Evolutionary conservation across 139 green algal genomes (phyloP).

Genomic region (Eudorina sp.): DNA sequence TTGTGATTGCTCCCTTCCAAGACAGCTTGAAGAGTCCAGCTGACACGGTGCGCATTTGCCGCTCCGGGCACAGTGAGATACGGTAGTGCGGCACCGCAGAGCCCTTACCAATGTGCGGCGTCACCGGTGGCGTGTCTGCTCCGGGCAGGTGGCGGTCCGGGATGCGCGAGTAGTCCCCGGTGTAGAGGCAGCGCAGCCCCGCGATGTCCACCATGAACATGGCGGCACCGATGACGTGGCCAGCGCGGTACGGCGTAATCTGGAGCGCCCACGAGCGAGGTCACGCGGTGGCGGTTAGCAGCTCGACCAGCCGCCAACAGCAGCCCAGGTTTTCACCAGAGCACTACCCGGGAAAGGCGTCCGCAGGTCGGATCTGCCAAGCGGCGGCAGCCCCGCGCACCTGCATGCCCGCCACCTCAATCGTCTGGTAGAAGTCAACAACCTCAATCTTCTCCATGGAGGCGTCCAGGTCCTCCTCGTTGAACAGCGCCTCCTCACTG

Average conservation of each 20-base stretch:
- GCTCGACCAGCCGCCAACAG: too few relatives aligned
- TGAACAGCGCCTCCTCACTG: conserved; percentile 86
- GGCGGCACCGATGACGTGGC: conserved; percentile 97
- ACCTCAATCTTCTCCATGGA: conserved; percentile 93
- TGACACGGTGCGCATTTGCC: too few relatives aligned
- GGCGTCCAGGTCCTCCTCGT: conserved; percentile 86
- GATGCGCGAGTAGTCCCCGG: conserved; percentile 91
- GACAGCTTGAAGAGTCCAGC: too few relatives aligned
- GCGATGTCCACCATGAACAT: conserved; percentile 99
- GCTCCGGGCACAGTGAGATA: too few relatives aligned
- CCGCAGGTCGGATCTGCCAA: too few relatives aligned
- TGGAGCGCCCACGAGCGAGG: conserved; percentile 35
- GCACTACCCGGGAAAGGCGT: too few relatives aligned
- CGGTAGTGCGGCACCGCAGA: too few relatives aligned
- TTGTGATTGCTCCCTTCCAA: too few relatives aligned
- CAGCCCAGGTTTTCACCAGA: too few relatives aligned
- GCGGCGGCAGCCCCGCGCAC: conserved; percentile 52
- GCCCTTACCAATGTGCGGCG: conserved; percentile 89
- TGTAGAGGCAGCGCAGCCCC: conserved; percentile 95
- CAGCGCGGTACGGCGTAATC: conserved; percentile 91
- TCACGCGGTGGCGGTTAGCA: too few relatives aligned
- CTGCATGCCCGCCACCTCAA: conserved; percentile 86
- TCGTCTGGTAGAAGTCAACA: conserved; percentile 96
- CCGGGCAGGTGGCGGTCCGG: conserved; percentile 91
- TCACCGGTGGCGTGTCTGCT: conserved; percentile 89